A percentile compares a stretch with the other conserved stretches of the same genome.
phyloP scores from a whole-genome alignment of 2,329 filamentous ascomycete species.

The Aspergillus costaricaensis region DNA sequence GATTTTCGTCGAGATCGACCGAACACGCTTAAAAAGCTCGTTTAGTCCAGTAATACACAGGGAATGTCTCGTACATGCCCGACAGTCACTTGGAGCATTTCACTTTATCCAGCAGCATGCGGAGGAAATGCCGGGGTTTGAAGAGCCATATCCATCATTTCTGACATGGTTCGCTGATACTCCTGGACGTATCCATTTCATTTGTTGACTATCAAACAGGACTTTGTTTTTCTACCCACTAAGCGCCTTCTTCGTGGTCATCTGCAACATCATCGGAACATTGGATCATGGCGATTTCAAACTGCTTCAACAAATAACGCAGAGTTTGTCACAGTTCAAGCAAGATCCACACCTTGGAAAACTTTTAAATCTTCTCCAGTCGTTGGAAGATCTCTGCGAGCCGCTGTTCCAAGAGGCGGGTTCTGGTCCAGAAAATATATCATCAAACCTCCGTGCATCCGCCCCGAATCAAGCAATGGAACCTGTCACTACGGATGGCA shows the following conservation, averaged over 20 bases:
- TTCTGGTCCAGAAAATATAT: no score
- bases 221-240: constrained; percentile 14
- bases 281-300: constrained; percentile 5
- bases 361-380: constrained; percentile 1
- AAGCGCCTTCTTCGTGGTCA: constrained; percentile 15
- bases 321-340: constrained; percentile 2
- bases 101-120: constrained; percentile 16
- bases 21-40: constrained; percentile 23
- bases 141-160: constrained; percentile 19
- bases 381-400: constrained; percentile 5
- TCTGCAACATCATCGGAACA: constrained; percentile 15
- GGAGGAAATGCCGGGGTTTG: constrained; percentile 10
- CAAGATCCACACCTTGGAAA: constrained; percentile 2
- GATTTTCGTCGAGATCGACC: constrained; percentile 29
- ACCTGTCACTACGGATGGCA: not conserved
- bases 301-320: constrained; percentile 4
- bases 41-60: constrained; percentile 24
- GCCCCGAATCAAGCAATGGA: not conserved
- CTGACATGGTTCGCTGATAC: constrained; percentile 20
- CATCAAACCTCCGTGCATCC: not conserved
- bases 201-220: not conserved
- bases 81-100: constrained; percentile 17
- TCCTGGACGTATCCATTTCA: not conserved
- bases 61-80: constrained; percentile 26
- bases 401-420: not conserved